Evolutionary conservation across 2,329 filamentous ascomycete species (phyloP).

Genomic region (Intubia oerlemansii): DNA sequence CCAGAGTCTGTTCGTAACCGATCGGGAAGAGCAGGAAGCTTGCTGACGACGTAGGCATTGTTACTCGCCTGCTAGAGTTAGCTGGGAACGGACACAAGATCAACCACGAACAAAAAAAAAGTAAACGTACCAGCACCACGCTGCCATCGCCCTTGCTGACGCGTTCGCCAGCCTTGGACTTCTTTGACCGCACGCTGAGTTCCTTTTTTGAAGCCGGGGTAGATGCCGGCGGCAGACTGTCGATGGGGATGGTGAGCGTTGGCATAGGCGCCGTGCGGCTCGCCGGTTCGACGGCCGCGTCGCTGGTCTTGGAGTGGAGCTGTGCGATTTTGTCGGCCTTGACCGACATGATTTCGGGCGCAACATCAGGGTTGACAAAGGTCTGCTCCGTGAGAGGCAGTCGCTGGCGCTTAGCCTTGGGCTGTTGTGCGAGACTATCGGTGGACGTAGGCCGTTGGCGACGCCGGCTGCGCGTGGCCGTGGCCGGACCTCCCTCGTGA

Average conservation of each 20-base stretch:
- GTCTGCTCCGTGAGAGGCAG: constrained; percentile 35
- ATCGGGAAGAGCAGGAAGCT: constrained; percentile 64
- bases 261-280: constrained; percentile 2
- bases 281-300: too few relatives aligned
- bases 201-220: constrained; percentile 23
- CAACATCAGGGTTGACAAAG: constrained; percentile 27
- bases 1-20: constrained; percentile 44
- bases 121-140: constrained; percentile 33
- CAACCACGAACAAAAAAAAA: background rate
- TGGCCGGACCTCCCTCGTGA: constrained; percentile 29
- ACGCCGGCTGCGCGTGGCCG: constrained; percentile 36
- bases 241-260: constrained; percentile 5
- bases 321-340: constrained; percentile 29
- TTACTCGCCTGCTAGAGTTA: constrained; percentile 44
- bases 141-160: constrained; percentile 45
- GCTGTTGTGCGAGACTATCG: constrained; percentile 31
- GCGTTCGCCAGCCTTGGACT: constrained; percentile 39
- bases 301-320: constrained; percentile 18
- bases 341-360: constrained; percentile 32
- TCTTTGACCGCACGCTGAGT: constrained; percentile 38
- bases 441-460: constrained; percentile 36
- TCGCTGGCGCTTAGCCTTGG: constrained; percentile 42
- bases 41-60: constrained; percentile 66
- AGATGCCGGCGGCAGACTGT: background rate
- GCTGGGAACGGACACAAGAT: background rate